These are phyloP conservation scores for Nectriaceae sp. DNA, from an alignment of 2,329 filamentous ascomycete genomes.

Conservation along the genomic window DNA sequence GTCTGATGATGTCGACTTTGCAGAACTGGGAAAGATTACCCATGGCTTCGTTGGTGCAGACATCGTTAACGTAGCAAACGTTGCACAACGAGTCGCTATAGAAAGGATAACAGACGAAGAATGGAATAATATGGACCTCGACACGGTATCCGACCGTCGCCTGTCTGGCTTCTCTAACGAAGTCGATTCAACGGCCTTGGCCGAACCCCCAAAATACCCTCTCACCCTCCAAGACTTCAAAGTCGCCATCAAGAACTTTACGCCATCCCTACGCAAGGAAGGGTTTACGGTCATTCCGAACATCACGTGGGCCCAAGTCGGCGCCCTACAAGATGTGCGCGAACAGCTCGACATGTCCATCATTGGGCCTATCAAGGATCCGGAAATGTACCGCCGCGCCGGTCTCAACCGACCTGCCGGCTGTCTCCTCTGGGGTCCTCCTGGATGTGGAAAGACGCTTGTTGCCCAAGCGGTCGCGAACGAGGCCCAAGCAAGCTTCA, in stretches of 20 bases:
- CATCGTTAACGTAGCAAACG: constrained; percentile 64
- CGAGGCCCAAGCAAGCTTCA: constrained; percentile 95
- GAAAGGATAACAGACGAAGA: constrained; percentile 30
- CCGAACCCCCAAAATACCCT: constrained; percentile 3
- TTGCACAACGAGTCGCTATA: constrained; percentile 43
- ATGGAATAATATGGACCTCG: not conserved
- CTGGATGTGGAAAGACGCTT: constrained; percentile 94
- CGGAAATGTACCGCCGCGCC: constrained; percentile 72
- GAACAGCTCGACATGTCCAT: constrained; percentile 83
- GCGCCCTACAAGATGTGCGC: constrained; percentile 77
- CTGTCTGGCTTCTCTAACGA: not conserved
- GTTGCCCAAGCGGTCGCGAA: constrained; percentile 96
- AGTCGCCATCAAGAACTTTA: constrained; percentile 65
- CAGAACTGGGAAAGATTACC: constrained; percentile 75
- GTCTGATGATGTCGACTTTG: constrained; percentile 71
- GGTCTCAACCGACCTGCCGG: constrained; percentile 83
- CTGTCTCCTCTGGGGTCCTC: constrained; percentile 93
- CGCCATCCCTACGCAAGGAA: constrained; percentile 74
- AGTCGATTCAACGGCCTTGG: constrained; percentile 2
- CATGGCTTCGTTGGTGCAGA: constrained; percentile 94
- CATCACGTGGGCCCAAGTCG: constrained; percentile 91
- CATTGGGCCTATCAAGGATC: constrained; percentile 83
- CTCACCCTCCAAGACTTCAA: constrained; percentile 61
- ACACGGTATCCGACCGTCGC: not conserved
- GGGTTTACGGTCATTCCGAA: constrained; percentile 94